Evolutionary conservation across 2,329 filamentous ascomycete species (phyloP).

Genomic region (Cordyceps javanica): DNA sequence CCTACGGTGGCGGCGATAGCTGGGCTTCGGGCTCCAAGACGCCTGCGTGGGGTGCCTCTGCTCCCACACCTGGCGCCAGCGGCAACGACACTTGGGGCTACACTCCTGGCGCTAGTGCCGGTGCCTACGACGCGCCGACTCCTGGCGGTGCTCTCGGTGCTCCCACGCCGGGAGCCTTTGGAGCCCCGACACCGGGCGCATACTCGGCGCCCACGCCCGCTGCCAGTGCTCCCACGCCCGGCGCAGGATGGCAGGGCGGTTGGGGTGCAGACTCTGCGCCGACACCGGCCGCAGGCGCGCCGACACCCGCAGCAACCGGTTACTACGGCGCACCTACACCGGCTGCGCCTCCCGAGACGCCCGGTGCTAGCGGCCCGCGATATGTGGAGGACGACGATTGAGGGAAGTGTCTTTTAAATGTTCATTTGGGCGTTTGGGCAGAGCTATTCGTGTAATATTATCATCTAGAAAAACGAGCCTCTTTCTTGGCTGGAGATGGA

Average conservation of each 20-base stretch:
- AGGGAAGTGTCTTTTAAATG: neutral
- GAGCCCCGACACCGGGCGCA: slow-evolving; percentile 66
- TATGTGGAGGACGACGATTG: slow-evolving; percentile 49
- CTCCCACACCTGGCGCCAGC: slow-evolving; percentile 52
- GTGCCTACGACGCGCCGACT: slow-evolving; percentile 63
- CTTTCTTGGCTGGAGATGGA: neutral
- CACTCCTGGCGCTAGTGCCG: slow-evolving; percentile 42
- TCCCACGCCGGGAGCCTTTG: slow-evolving; percentile 55
- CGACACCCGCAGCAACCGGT: slow-evolving; percentile 62
- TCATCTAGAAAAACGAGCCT: neutral
- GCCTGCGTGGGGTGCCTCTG: slow-evolving; percentile 61
- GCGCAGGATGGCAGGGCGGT: slow-evolving; percentile 53
- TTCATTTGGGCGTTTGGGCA: slow-evolving; percentile 4
- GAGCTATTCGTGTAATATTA: slow-evolving; percentile 9
- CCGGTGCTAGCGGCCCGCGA: slow-evolving; percentile 51
- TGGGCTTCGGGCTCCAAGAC: slow-evolving; percentile 70
- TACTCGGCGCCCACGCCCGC: slow-evolving; percentile 60
- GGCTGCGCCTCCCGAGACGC: slow-evolving; percentile 52
- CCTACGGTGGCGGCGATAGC: slow-evolving; percentile 51
- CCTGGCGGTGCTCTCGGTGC: slow-evolving; percentile 54
- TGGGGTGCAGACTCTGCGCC: slow-evolving; percentile 59
- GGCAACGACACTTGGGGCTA: slow-evolving; percentile 56
- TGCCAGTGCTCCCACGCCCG: slow-evolving; percentile 63
- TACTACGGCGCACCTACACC: slow-evolving; percentile 54
- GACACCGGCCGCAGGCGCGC: slow-evolving; percentile 59